Base-by-base conservation (phyloP, 768 basidiomycete species). In the Serendipita sp. region DNA sequence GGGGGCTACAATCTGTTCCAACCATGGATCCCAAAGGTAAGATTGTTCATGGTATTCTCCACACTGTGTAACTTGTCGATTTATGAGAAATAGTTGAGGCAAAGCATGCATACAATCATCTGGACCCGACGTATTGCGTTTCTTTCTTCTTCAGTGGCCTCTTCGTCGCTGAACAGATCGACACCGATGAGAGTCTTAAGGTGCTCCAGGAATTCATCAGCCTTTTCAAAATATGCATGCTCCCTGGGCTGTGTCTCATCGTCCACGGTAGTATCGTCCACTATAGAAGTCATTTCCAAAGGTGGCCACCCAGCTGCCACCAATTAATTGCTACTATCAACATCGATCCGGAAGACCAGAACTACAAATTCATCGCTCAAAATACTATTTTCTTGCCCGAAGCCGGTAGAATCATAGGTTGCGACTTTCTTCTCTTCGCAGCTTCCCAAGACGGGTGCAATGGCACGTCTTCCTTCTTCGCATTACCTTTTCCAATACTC, bases 381-480 rank as follows among this genome's bases (percentile, higher is more conserved):
- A 80, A 80, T 0, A 75, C 74, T 64, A 96, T 95, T 78, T 96
- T 96, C 72, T 85, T 93, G 30, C 91, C 89, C 73, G 85, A 84
- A 52, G 85, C 78, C 47, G 84, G 81, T 8, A 84, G 73, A 44
- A 87, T 85, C 4, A 77, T 76, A n/a, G 76, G 78, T 2, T 60
- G 56, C 46, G 68, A 83, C 75, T 88, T 91, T 66, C 85, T 73
- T 73, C 83, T 85, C 74, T 80, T 81, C 76, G 94, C 97, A 3
- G 96, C 96, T 73, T 90, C 90, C 95, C 96, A 99, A 13, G 91
- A 95, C 1, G 96, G 95, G 75, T 99, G 96, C 64, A 96, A 68
- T 35, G 82, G 78, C 72, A 71, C 78, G 18, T 74, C 74, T 44
- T 73, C 69, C 44, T 48, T 65, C 52, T 54, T 65, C 35, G 46